Percentiles rank a stretch among this genome's conserved stretches.
Conservation (phyloP, 495 filamentous ascomycete genomes). For the Annulohypoxylon stygium region DNA sequence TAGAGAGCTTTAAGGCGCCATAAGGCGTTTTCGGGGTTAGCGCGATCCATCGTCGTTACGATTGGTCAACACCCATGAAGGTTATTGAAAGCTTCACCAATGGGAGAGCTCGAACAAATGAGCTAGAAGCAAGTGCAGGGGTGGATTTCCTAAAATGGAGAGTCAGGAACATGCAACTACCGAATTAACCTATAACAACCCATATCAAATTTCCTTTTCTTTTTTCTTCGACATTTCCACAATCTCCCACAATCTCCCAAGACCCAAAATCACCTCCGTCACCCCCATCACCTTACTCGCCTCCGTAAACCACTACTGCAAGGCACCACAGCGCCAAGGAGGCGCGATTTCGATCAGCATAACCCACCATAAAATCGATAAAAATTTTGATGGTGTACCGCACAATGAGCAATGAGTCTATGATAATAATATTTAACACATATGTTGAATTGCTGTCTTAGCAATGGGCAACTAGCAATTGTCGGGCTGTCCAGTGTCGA, state of each 20-base stretch:
- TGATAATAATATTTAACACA: neutral
- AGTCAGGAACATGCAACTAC: constrained; percentile 32
- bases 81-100: constrained; percentile 39
- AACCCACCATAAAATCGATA: neutral
- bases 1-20: neutral
- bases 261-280: neutral
- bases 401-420: neutral
- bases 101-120: constrained; percentile 27
- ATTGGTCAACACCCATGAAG: constrained; percentile 33
- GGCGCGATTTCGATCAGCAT: constrained; percentile 21
- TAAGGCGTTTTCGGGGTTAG: constrained; percentile 15
- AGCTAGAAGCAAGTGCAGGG: constrained; percentile 36
- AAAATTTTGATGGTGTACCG: constrained; percentile 13
- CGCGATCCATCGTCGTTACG: constrained; percentile 23
- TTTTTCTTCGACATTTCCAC: constrained; percentile 3
- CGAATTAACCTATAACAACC: constrained; percentile 21
- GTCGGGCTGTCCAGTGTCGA: neutral
- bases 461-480: neutral
- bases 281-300: neutral
- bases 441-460: neutral
- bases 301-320: constrained; percentile 33
- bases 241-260: constrained; percentile 9
- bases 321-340: constrained; percentile 26
- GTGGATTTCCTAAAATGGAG: constrained; percentile 25
- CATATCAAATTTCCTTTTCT: constrained; percentile 24